Evolutionary conservation across 73 alveolate species (phyloP).

Genomic region (Paramecium pentaurelia): DNA sequence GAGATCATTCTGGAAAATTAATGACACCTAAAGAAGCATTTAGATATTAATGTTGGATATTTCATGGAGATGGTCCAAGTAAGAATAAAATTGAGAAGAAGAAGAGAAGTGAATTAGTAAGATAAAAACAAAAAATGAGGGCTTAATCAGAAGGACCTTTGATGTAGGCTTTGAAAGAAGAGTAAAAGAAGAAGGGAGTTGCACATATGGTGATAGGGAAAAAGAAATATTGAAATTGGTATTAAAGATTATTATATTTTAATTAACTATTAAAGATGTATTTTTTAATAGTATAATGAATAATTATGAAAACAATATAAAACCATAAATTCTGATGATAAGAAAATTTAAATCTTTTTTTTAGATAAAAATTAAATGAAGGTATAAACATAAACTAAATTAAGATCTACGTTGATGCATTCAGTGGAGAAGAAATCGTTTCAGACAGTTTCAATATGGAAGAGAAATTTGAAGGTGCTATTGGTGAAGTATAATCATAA

Average conservation of each 20-base stretch:
- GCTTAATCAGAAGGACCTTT: constrained; percentile 1
- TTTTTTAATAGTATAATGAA: background rate
- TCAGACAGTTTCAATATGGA: constrained; percentile 51
- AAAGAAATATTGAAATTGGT: background rate
- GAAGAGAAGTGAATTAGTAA: constrained; percentile 32
- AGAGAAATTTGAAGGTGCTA: constrained; percentile 19
- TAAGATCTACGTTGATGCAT: constrained; percentile 50
- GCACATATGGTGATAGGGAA: constrained; percentile 8
- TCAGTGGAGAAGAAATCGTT: constrained; percentile 56
- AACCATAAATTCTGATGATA: background rate
- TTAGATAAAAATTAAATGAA: constrained; percentile 51
- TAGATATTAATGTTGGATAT: constrained; percentile 58
- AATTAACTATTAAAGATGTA: background rate
- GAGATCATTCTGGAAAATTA: constrained; percentile 58
- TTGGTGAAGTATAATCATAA: constrained; percentile 44
- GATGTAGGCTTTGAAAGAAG: background rate
- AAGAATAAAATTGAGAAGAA: constrained; percentile 52
- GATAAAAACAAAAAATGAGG: background rate
- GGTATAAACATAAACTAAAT: background rate
- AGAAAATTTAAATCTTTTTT: constrained; percentile 40
- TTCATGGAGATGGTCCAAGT: constrained; percentile 62
- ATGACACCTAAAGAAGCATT: constrained; percentile 62
- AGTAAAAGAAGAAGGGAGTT: background rate
- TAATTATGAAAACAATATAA: background rate
- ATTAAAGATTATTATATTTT: background rate